Conservation (phyloP, 2,329 filamentous ascomycete species). For the Xylaria sp. region DNA sequence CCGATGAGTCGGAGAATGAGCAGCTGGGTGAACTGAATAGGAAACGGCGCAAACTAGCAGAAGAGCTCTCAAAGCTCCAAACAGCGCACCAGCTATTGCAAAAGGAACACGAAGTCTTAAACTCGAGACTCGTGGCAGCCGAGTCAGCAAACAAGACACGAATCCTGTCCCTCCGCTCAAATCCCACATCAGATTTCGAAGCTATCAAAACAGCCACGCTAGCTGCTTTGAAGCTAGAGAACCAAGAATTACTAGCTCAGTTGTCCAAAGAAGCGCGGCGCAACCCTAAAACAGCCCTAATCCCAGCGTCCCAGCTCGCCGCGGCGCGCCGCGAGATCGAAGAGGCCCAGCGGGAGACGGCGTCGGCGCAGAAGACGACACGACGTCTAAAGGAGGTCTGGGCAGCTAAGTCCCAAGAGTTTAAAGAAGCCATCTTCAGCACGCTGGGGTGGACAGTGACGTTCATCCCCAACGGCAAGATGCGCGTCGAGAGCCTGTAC, state of each 20-base stretch:
- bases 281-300: constrained; percentile 63
- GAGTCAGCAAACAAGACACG: constrained; percentile 79
- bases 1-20: constrained; percentile 71
- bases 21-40: constrained; percentile 85
- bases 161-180: constrained; percentile 86
- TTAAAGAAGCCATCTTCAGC: constrained; percentile 92
- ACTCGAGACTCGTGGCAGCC: constrained; percentile 76
- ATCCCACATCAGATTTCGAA: constrained; percentile 88
- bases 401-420: constrained; percentile 89
- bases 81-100: constrained; percentile 77
- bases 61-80: constrained; percentile 66
- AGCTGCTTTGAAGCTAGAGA: constrained; percentile 81
- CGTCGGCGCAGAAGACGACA: constrained; percentile 83
- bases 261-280: constrained; percentile 64
- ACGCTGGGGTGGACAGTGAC: constrained; percentile 94
- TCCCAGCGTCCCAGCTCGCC: constrained; percentile 81
- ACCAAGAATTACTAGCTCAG: constrained; percentile 81
- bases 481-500: constrained; percentile 88
- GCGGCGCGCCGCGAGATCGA: constrained; percentile 80
- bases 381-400: constrained; percentile 92
- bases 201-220: constrained; percentile 86
- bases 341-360: constrained; percentile 74
- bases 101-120: constrained; percentile 75
- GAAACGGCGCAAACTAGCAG: constrained; percentile 76
- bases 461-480: constrained; percentile 96